Base-by-base conservation (phyloP, 345 rosid species). In the Tarenaya hassleriana region DNA sequence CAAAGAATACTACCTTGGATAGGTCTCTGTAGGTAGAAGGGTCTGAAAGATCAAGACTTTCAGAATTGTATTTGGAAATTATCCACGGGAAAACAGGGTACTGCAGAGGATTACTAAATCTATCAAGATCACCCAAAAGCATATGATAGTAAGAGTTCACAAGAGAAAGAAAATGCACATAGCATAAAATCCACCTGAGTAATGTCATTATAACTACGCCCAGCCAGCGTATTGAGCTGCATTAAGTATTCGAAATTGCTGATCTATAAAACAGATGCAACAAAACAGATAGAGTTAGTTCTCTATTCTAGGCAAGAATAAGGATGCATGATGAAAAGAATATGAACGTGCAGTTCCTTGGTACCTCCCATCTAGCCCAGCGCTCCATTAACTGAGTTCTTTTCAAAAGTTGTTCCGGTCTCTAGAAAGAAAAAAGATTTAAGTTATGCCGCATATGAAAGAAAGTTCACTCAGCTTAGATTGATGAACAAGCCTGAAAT, bases 351-450 rank as follows among this genome's bases (percentile, higher is more conserved):
- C 58, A 52, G 43, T 58, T 58, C 52, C 66, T 46, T 33, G 54
- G 58, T 83, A 92, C 99, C 99, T 92, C 99, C 88, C 94, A 82
- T 70, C 97, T 85, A 60, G 95, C 95, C 99, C 99, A 92, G 46
- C 89, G 89, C 73, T 92, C 99, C 97, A 78, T 92, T 45, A 92
- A 78, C 56, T 83, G 94, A 59, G 95, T 85, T 70, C 99, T 83
- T 70, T 78, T 83, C 63, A 92, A 60, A 71, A 92, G 95, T 74
- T 88, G 97, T 41, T 92, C 95, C 53, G 96, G 97, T 68, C 97
- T 85, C 99, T 92, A 62, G 50, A 72, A 50, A 16, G 29, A 60
- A 27, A n/a, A 60, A 50, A 66, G 56, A 68, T 49, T 40, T 27
- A 53, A 59, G 56, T 58, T 58, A 24, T 21, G 60, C 55, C 58